These are phyloP conservation scores for Scheffersomyces lignicola DNA, from an alignment of 1,139 yeast genomes.

Conservation along the genomic window DNA sequence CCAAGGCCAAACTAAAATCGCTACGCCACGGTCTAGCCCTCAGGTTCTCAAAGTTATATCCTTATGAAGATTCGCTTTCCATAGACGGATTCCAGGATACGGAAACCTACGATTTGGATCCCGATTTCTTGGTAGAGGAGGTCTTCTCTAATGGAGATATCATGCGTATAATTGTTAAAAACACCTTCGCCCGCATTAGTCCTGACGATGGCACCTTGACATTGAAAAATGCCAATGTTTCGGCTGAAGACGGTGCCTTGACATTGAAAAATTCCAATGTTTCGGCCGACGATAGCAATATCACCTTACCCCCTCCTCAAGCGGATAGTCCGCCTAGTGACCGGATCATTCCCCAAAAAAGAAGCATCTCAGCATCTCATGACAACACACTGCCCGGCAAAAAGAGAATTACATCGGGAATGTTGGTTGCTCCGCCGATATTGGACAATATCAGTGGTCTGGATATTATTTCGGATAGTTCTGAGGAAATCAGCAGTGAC, in stretches of 20 bases:
- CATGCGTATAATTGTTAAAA: slow-evolving; percentile 53
- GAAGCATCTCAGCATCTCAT: slow-evolving; percentile 13
- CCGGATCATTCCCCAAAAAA: slow-evolving; percentile 29
- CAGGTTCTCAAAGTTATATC: slow-evolving; percentile 62
- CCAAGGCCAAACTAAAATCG: slow-evolving; percentile 41
- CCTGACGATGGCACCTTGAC: slow-evolving; percentile 20
- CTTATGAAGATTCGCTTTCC: slow-evolving; percentile 51
- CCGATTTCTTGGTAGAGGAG: slow-evolving; percentile 65
- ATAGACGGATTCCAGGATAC: slow-evolving; percentile 63
- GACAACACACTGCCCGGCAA: slow-evolving; percentile 7
- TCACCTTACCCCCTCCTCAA: slow-evolving; percentile 35
- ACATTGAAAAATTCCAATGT: too few species aligned
- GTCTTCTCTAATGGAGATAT: slow-evolving; percentile 58
- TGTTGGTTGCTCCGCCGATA: slow-evolving; percentile 45
- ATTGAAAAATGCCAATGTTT: too few species aligned
- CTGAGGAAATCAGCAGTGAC: too few species aligned
- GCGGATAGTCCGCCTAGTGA: slow-evolving; percentile 10
- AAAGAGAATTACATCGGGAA: slow-evolving; percentile 65
- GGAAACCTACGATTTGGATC: slow-evolving; percentile 72
- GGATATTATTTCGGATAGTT: too few species aligned
- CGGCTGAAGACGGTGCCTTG: too few species aligned
- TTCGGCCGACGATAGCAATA: slow-evolving; percentile 18
- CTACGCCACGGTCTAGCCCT: slow-evolving; percentile 49
- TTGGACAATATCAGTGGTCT: slow-evolving; percentile 14
- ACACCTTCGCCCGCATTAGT: slow-evolving; percentile 23